phyloP scores from a whole-genome alignment of 768 basidiomycete genomes.

The Tubosaeta brunneosetosa region DNA sequence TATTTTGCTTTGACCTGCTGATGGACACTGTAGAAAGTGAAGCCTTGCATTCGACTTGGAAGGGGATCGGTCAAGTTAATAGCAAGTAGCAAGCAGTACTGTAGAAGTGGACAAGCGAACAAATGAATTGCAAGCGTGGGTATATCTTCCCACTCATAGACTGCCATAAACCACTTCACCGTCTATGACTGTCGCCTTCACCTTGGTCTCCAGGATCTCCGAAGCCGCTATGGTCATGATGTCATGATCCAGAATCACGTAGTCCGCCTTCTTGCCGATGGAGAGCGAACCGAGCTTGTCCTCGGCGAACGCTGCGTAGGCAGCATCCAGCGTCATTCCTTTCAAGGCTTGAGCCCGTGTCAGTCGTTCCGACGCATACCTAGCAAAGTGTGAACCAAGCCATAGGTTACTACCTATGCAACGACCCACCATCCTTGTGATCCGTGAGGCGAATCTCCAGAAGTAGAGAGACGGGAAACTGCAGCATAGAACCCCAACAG shows the following conservation, averaged over 20 bases:
- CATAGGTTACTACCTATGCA: background rate
- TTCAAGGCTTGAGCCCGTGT: slow-evolving; percentile 79
- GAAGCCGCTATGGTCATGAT: slow-evolving; percentile 60
- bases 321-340: slow-evolving; percentile 87
- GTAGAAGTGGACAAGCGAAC: background rate
- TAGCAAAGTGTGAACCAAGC: slow-evolving; percentile 27
- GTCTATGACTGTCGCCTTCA: slow-evolving; percentile 70
- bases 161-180: slow-evolving; percentile 62
- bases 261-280: slow-evolving; percentile 82
- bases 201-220: slow-evolving; percentile 64
- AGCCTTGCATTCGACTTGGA: background rate
- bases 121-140: background rate
- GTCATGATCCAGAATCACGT: slow-evolving; percentile 76
- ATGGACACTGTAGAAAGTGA: background rate
- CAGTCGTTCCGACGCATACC: slow-evolving; percentile 74
- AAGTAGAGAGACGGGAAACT: slow-evolving; percentile 61
- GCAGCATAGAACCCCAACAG: slow-evolving; percentile 89
- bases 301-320: slow-evolving; percentile 83
- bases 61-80: too few relatives aligned
- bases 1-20: slow-evolving; percentile 3
- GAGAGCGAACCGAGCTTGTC: slow-evolving; percentile 64
- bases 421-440: slow-evolving; percentile 64
- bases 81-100: too few relatives aligned
- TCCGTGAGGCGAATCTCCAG: slow-evolving; percentile 81
- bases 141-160: slow-evolving; percentile 14